Conservation (phyloP, 2,329 filamentous ascomycete species). For the Graphiopsis chlorocephala region DNA sequence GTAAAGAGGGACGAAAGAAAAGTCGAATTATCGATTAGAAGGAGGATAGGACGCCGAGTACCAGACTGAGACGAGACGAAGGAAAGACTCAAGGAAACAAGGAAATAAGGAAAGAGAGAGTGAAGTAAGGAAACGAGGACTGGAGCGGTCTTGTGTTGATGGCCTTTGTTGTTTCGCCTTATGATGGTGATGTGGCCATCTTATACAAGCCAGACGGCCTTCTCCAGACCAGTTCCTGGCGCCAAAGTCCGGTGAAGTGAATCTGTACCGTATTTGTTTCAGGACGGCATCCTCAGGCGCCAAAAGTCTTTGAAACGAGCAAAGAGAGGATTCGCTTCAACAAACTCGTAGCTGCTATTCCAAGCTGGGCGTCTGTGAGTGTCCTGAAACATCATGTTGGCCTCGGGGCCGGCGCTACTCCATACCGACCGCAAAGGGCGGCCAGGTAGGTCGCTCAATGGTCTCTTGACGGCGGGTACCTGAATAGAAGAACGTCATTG, state of each 20-base stretch:
- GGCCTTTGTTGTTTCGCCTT: constrained; percentile 12
- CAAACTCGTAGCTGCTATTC: not conserved
- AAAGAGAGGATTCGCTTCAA: not conserved
- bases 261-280: not conserved
- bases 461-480: constrained; percentile 20
- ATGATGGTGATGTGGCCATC: constrained; percentile 15
- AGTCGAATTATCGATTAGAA: constrained; percentile 13
- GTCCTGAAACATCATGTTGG: constrained; percentile 17
- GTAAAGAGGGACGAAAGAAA: constrained; percentile 2
- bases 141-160: constrained; percentile 12
- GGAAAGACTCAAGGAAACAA: constrained; percentile 33
- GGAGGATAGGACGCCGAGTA: constrained; percentile 28
- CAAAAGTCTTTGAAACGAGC: constrained; percentile 22
- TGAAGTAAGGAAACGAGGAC: constrained; percentile 18
- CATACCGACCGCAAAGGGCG: constrained; percentile 7
- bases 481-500: constrained; percentile 23
- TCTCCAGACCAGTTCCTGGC: constrained; percentile 13
- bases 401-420: constrained; percentile 22
- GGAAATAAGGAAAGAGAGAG: constrained; percentile 23
- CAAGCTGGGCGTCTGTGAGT: not conserved
- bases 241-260: not conserved
- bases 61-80: constrained; percentile 32
- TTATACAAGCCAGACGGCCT: constrained; percentile 23
- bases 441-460: constrained; percentile 20
- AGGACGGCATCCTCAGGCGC: not conserved